Evolutionary conservation across 345 rosid genomes (phyloP).

Genomic region (Kernera saxatilis): DNA sequence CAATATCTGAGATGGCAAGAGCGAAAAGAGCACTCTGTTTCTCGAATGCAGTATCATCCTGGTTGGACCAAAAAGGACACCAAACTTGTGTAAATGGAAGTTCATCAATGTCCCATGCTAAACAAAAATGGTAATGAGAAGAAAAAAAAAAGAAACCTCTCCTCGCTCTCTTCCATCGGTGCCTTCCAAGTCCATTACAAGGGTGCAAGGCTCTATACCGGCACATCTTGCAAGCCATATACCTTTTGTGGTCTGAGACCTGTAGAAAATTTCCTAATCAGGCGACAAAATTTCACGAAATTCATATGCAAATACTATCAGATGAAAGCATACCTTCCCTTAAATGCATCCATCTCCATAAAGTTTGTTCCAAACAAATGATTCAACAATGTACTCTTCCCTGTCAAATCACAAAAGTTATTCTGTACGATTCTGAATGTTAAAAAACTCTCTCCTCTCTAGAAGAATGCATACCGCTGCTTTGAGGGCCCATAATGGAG

Average conservation of each 20-base stretch:
- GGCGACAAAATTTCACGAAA: background rate
- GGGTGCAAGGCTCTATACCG: conserved; percentile 85
- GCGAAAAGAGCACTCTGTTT: conserved; percentile 99
- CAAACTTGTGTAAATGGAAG: background rate
- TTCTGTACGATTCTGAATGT: background rate
- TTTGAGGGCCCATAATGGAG: conserved; percentile 98
- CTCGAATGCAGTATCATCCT: conserved; percentile 99
- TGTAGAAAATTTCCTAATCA: conserved; percentile 26
- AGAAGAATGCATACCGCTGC: conserved; percentile 62
- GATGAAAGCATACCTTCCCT: conserved; percentile 58
- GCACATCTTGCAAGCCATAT: conserved; percentile 86
- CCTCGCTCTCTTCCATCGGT: conserved; percentile 98
- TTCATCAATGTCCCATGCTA: background rate
- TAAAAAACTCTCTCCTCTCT: background rate
- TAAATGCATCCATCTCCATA: conserved; percentile 96
- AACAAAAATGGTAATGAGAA: background rate
- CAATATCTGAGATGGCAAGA: conserved; percentile 90
- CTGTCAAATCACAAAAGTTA: conserved; percentile 41
- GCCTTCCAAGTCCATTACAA: conserved; percentile 97
- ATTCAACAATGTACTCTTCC: conserved; percentile 90
- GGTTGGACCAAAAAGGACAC: background rate
- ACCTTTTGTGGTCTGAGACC: conserved; percentile 97
- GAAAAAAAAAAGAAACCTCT: conserved; percentile 49
- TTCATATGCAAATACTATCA: background rate
- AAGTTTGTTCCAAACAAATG: conserved; percentile 81